phyloP scores from a whole-genome alignment of 1,284 basidiomycete genomes.

The Dichomitus squalens region DNA sequence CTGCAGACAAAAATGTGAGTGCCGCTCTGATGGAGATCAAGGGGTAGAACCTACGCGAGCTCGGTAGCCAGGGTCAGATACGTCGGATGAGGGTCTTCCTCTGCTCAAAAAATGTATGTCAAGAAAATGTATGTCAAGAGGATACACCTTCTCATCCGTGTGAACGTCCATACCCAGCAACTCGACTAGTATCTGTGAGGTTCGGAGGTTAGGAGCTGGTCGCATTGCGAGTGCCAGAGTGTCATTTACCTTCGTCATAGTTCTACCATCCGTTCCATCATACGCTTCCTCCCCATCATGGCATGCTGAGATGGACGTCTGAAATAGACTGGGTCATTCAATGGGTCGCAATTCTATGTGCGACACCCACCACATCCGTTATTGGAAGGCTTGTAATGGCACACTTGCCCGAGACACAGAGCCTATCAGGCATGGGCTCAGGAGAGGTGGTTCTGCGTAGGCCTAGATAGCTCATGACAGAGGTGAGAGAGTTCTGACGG shows the following conservation, averaged over 20 bases:
- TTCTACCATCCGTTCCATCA: constrained; percentile 3
- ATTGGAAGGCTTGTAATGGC: background rate
- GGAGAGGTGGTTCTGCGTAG: background rate
- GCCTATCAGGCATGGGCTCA: background rate
- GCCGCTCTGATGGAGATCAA: background rate
- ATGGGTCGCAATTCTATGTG: no score
- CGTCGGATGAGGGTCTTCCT: constrained; percentile 7
- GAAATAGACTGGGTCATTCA: background rate
- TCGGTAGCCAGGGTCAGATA: constrained; percentile 2
- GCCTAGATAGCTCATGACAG: background rate
- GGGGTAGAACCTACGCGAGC: constrained; percentile 4
- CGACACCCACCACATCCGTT: background rate
- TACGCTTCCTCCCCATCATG: constrained; percentile 8
- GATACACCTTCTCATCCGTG: no score
- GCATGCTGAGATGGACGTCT: constrained; percentile 14
- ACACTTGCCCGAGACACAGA: background rate
- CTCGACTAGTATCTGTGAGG: constrained; percentile 6
- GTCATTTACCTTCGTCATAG: constrained; percentile 13
- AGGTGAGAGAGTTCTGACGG: background rate
- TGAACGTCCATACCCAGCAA: constrained; percentile 15
- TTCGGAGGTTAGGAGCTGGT: background rate
- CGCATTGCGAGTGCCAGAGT: background rate
- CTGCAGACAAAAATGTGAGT: background rate
- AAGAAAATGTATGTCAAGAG: no score
- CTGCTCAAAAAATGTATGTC: background rate